Base-by-base conservation (phyloP, 1,284 basidiomycete species). In the Marasmius fiardii region DNA sequence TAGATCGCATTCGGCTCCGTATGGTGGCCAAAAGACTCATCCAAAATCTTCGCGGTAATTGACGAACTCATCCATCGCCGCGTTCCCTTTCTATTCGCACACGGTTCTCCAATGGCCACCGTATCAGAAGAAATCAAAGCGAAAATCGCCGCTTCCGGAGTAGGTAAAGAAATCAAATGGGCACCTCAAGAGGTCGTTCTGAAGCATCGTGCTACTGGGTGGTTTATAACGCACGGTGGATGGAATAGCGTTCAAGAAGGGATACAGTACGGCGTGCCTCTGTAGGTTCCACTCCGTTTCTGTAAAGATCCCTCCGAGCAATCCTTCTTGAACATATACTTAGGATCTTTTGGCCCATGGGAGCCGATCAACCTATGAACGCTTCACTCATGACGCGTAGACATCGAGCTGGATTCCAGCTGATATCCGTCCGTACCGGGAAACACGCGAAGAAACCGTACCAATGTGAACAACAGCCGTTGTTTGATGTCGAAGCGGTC, bases 221-320 rank as follows among this genome's bases (percentile, higher is more conserved):
- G 64, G 64, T 66, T 65, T 51, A 41, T 66, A 20, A 64, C 61
- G 6, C 65, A 66, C 44, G 57, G 59, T 5, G 65, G 64, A 59
- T 54, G 11, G 64, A 65, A 43, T 56, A 63, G 24, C 60, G 61
- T 35, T 31, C 51, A 37, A 48, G 45, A 43, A 53, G 58, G 14
- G 33, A 60, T 53, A 34, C 31, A 43, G 14, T 43, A 57, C 43
- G 37, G 31, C 6, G 47, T 57, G 20, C 56, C 56, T 18, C 18
- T 53, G 56, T 54, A 12, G n/a, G 47, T 43, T 20, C n/a, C n/a
- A n/a, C n/a, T n/a, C n/a, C n/a, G n/a, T n/a, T n/a, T n/a, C n/a
- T n/a, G n/a, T n/a, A n/a, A n/a, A n/a, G n/a, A n/a, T n/a, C n/a
- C n/a, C n/a, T n/a, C n/a, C n/a, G n/a, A 31, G 44, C 2, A n/a